Conservation (phyloP, 2,329 filamentous ascomycete genomes). For the Exophiala alcalophila region DNA sequence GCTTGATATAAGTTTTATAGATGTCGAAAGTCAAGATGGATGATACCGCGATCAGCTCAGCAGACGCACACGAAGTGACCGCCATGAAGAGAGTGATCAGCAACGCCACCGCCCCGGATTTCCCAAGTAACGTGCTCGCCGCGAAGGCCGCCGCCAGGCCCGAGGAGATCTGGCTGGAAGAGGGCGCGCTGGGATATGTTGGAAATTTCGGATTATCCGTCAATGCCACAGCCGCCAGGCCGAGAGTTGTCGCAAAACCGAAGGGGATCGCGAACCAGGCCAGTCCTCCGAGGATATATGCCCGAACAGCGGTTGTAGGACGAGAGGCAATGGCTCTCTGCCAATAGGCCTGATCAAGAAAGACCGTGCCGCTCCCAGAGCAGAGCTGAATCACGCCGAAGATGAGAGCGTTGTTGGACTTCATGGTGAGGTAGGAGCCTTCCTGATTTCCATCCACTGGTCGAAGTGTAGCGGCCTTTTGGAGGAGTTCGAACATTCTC, state of each 20-base stretch:
- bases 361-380: slow-evolving; percentile 36
- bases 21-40: slow-evolving; percentile 86
- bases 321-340: slow-evolving; percentile 45
- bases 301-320: slow-evolving; percentile 40
- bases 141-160: slow-evolving; percentile 31
- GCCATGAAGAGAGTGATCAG: slow-evolving; percentile 34
- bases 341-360: slow-evolving; percentile 48
- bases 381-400: slow-evolving; percentile 46
- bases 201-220: slow-evolving; percentile 44
- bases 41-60: slow-evolving; percentile 81
- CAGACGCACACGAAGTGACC: slow-evolving; percentile 76
- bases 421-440: slow-evolving; percentile 58
- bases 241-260: slow-evolving; percentile 47
- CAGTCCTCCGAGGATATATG: slow-evolving; percentile 43
- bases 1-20: slow-evolving; percentile 83
- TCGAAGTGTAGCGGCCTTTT: slow-evolving; percentile 43
- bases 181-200: slow-evolving; percentile 34
- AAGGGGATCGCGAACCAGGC: slow-evolving; percentile 52
- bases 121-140: slow-evolving; percentile 30
- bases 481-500: slow-evolving; percentile 50
- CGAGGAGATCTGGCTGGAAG: slow-evolving; percentile 27
- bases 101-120: slow-evolving; percentile 31
- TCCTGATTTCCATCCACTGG: slow-evolving; percentile 53
- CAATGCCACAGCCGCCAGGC: slow-evolving; percentile 46
- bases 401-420: slow-evolving; percentile 44